Conservation (phyloP, 306 rosid species). For the Astragalus membranaceus region DNA sequence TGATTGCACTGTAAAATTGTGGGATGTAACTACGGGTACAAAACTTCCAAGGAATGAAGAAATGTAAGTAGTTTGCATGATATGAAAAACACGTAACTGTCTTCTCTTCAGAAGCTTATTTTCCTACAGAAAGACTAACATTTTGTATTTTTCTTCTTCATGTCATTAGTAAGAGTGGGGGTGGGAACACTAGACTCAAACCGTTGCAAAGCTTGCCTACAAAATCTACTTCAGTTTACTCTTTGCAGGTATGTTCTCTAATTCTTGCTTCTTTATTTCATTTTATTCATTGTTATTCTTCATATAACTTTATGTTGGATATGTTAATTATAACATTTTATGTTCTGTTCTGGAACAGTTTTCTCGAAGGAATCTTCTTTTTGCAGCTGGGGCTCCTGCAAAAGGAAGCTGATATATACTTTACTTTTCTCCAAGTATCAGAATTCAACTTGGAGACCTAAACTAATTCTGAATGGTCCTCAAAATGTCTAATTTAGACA, state of each 20-base stretch:
- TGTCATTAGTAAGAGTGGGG: constrained; percentile 51
- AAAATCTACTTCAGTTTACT: constrained; percentile 59
- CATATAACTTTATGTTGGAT: neutral
- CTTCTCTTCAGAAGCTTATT: neutral
- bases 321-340: neutral
- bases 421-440: too few relatives aligned
- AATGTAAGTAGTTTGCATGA: constrained; percentile 38
- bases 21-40: constrained; percentile 70
- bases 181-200: constrained; percentile 33
- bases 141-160: neutral
- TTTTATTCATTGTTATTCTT: neutral
- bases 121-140: neutral
- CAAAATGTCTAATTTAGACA: neutral
- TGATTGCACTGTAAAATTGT: constrained; percentile 74
- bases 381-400: constrained; percentile 60
- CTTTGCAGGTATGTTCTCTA: constrained; percentile 45
- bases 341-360: constrained; percentile 39
- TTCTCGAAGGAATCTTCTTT: constrained; percentile 78
- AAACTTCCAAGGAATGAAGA: constrained; percentile 60
- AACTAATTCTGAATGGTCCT: neutral
- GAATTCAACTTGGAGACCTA: neutral
- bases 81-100: neutral
- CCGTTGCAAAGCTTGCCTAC: constrained; percentile 64
- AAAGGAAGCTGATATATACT: constrained; percentile 23
- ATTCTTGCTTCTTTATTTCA: neutral